Percentiles rank a stretch among this genome's conserved stretches.
Evolutionary conservation across 306 rosid genomes (phyloP).

Genomic region (Inga leiocalycina): DNA sequence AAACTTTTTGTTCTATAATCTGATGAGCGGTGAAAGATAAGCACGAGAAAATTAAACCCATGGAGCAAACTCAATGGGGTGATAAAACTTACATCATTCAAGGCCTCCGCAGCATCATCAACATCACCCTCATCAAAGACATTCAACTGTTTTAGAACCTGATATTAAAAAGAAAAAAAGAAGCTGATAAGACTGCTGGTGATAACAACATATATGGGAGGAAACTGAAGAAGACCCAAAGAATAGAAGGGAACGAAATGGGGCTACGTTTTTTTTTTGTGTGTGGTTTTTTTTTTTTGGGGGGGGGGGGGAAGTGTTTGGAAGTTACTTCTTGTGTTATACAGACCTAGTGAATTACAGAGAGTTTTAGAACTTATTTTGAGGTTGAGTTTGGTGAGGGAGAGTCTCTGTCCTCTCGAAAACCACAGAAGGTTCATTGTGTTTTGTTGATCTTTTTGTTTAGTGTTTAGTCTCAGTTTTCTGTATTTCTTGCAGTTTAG

Average conservation of each 20-base stretch:
- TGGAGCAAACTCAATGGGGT: slow-evolving; percentile 19
- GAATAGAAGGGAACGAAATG: background rate
- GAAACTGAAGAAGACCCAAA: background rate
- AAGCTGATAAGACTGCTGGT: background rate
- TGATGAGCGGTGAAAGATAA: background rate
- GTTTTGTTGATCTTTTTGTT: background rate
- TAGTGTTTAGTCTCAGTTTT: background rate
- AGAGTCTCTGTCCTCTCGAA: background rate
- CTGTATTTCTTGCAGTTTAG: background rate
- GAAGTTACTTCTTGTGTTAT: background rate
- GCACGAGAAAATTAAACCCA: slow-evolving; percentile 8
- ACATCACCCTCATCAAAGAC: slow-evolving; percentile 81
- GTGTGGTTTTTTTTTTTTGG: background rate
- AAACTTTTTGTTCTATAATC: slow-evolving; percentile 6
- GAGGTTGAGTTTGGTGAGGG: background rate
- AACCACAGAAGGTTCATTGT: background rate
- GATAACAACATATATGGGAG: background rate
- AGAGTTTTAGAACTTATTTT: background rate
- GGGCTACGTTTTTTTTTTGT: too few relatives aligned
- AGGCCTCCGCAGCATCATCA: slow-evolving; percentile 85
- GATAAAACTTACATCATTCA: slow-evolving; percentile 68
- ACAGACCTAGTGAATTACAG: background rate
- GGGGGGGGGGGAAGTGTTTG: too few relatives aligned
- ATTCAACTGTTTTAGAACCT: slow-evolving; percentile 83
- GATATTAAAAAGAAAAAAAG: slow-evolving; percentile 18